phyloP scores from a whole-genome alignment of 768 basidiomycete genomes.

The Mycena pura region DNA sequence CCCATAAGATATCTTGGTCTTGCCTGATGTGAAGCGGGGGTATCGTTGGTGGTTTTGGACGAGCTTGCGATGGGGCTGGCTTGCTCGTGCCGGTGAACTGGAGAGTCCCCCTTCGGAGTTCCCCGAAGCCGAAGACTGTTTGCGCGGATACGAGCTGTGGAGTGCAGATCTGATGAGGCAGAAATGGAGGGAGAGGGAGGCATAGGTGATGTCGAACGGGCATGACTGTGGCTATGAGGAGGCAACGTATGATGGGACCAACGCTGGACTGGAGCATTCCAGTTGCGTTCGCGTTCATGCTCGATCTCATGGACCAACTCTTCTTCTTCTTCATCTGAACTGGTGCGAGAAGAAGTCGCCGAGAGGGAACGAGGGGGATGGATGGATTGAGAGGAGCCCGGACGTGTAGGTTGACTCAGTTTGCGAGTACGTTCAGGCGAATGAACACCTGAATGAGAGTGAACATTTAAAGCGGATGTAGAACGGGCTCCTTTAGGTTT shows the following conservation, averaged over 20 bases:
- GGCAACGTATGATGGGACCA: constrained; percentile 46
- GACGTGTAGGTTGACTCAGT: constrained; percentile 45
- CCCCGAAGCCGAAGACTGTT: constrained; percentile 28
- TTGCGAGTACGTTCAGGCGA: constrained; percentile 43
- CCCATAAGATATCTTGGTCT: constrained; percentile 16
- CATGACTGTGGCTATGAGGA: constrained; percentile 17
- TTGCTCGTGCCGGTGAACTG: constrained; percentile 13
- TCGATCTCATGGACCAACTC: constrained; percentile 40
- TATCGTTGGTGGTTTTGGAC: constrained; percentile 7
- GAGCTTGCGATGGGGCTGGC: constrained; percentile 9
- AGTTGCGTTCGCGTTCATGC: constrained; percentile 71
- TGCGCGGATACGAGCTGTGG: constrained; percentile 25
- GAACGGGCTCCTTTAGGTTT: constrained; percentile 50
- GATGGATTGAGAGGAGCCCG: constrained; percentile 46
- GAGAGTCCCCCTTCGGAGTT: constrained; percentile 29
- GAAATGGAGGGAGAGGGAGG: constrained; percentile 24
- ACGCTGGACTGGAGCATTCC: constrained; percentile 70
- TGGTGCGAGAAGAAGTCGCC: constrained; percentile 42
- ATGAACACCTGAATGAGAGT: constrained; percentile 43
- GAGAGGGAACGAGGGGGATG: constrained; percentile 42
- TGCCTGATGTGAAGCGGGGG: not conserved
- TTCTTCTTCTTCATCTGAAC: constrained; percentile 46
- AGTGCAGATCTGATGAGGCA: constrained; percentile 20
- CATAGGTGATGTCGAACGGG: constrained; percentile 24
- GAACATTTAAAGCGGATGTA: constrained; percentile 24